Conservation (phyloP, 2,329 filamentous ascomycete species). For the Colletotrichum aenigma region DNA sequence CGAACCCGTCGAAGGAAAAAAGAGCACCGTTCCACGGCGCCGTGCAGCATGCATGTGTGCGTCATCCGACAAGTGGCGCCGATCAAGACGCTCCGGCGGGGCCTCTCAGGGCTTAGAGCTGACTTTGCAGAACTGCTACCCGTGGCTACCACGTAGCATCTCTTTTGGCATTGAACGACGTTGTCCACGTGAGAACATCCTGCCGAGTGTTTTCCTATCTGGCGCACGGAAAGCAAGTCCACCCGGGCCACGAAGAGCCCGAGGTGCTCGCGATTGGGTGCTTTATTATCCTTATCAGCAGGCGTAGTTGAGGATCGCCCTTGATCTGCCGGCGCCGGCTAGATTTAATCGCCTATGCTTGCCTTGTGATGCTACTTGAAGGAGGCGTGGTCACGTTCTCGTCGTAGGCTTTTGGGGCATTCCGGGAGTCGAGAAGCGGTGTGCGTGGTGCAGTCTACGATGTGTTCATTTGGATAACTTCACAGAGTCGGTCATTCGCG, state of each 20-base stretch:
- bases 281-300: not conserved
- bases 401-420: not conserved
- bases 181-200: not conserved
- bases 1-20: not conserved
- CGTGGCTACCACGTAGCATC: not conserved
- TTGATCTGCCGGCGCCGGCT: not conserved
- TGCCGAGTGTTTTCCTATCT: not conserved
- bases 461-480: not conserved
- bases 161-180: not conserved
- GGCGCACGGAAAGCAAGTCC: not conserved
- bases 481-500: not conserved
- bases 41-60: conserved; percentile 2
- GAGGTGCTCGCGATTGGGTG: not conserved
- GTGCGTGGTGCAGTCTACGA: not conserved
- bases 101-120: not conserved
- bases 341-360: not conserved
- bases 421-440: not conserved
- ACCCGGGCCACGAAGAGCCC: not conserved
- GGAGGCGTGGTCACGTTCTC: not conserved
- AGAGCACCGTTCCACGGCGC: not conserved
- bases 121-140: not conserved
- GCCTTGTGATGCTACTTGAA: not conserved
- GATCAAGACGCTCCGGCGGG: not conserved
- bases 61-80: not conserved
- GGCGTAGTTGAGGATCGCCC: not conserved